Percentiles rank a stretch among this genome's conserved stretches.
phyloP scores from a whole-genome alignment of 768 basidiomycete species.

The Lenzites betulinus region DNA sequence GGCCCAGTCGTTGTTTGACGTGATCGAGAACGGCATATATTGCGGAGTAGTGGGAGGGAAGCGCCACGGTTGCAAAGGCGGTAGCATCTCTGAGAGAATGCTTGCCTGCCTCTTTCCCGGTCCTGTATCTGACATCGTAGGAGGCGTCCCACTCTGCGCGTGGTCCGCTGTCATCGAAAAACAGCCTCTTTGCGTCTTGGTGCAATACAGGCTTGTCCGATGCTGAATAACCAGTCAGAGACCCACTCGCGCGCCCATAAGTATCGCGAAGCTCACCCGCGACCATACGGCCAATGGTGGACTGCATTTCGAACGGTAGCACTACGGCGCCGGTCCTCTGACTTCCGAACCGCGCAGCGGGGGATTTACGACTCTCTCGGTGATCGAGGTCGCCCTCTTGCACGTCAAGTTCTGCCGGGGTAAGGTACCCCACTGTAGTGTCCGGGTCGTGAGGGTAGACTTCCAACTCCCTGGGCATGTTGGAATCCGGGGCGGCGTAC shows the following conservation, averaged over 20 bases:
- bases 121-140: conserved; percentile 63
- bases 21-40: conserved; percentile 75
- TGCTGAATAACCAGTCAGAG: conserved; percentile 40
- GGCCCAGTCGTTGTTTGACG: conserved; percentile 61
- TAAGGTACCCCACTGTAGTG: conserved; percentile 28
- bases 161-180: conserved; percentile 42
- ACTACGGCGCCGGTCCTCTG: conserved; percentile 69
- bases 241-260: neutral
- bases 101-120: conserved; percentile 53
- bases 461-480: conserved; percentile 56
- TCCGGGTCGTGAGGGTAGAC: conserved; percentile 39
- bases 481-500: neutral
- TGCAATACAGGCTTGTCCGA: conserved; percentile 66
- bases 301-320: conserved; percentile 71
- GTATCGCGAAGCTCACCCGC: conserved; percentile 45
- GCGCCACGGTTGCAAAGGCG: conserved; percentile 83
- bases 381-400: conserved; percentile 36
- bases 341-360: conserved; percentile 82
- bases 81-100: conserved; percentile 74
- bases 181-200: conserved; percentile 73
- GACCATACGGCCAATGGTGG: conserved; percentile 67
- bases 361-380: conserved; percentile 61
- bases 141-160: conserved; percentile 52
- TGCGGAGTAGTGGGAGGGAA: conserved; percentile 84
- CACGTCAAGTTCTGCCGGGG: conserved; percentile 35